Base-by-base conservation (phyloP, 805 yeast species). In the Jamesozyma jinghongensis region DNA sequence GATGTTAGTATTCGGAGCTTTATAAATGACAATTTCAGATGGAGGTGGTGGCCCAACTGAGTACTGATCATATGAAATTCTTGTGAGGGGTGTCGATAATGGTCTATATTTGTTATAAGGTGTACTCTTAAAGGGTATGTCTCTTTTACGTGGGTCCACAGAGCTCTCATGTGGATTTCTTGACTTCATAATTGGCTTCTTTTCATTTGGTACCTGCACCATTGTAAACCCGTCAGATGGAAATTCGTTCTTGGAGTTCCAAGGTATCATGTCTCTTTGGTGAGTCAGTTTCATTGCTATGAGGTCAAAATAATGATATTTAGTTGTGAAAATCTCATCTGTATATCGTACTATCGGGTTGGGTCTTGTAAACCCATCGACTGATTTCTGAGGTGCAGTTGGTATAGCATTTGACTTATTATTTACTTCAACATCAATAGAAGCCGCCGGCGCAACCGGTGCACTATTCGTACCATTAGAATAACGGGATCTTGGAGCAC, bases 11-110 rank as follows among this genome's bases (percentile, higher is more conserved):
- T 42, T 37, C 3, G 47, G 37, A 18, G 43, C 65, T 16, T 79
- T 81, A 73, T 85, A 80, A 4, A 85, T 68, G 1, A 86, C 74
- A 30, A 87, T 59, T 51, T 81, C 87, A 7, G 74, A 64, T 3
- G 78, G 70, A 0, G 95, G 95, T 14, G 79, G 75, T 0, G 81
- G 79, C 0, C 92, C 94, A 11, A 85, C 55, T 0, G 94, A 84
- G 52, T 80, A 69, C 43, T 77, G 71, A 57, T 86, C 95, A 56
- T 71, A 84, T 5, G 71, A 62, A 28, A 67, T 72, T 3, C 58
- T 47, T 10, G 54, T 49, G 14, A 53, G 16, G 4, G 26, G 27
- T 8, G 43, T 37, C 27, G 58, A 35, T 7, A 40, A 37, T 3
- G 27, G 30, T 33, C 57, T 53, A 13, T 33, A 26, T 37, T 53